Percentiles rank a stretch among this genome's conserved stretches.
Conservation (phyloP, 768 basidiomycete species). For the Hypholoma sublateritium region DNA sequence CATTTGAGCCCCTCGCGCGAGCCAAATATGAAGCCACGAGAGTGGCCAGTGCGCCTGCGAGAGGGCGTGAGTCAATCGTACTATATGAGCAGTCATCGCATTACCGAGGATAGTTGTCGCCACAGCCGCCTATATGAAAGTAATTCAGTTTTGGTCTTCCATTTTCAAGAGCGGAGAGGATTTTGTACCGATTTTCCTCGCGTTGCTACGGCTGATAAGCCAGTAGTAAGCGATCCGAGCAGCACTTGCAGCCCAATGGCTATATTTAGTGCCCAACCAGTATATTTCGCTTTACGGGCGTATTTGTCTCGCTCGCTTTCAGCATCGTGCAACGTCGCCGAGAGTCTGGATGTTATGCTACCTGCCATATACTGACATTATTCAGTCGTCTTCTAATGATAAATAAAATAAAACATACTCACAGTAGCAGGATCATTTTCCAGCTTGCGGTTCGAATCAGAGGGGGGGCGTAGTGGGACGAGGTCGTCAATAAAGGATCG, state of each 20-base stretch:
- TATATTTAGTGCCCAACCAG: constrained; percentile 35
- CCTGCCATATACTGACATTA: neutral
- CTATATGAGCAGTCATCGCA: neutral
- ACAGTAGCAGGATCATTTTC: no score
- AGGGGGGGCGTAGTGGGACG: no score
- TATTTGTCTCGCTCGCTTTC: constrained; percentile 41
- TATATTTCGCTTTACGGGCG: constrained; percentile 40
- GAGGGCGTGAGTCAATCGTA: neutral
- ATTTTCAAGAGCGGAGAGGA: neutral
- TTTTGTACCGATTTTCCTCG: constrained; percentile 37
- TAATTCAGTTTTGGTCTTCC: neutral
- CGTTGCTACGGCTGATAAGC: constrained; percentile 47
- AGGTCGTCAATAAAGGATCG: no score
- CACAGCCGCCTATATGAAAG: constrained; percentile 30
- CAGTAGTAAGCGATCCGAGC: constrained; percentile 67
- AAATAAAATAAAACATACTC: no score
- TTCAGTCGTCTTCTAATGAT: no score
- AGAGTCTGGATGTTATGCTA: neutral
- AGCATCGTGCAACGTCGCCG: constrained; percentile 26
- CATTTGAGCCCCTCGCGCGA: constrained; percentile 64
- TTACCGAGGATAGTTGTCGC: constrained; percentile 36
- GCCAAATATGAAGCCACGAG: constrained; percentile 78
- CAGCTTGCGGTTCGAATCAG: no score
- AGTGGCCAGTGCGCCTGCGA: constrained; percentile 59
- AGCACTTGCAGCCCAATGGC: constrained; percentile 65